Evolutionary conservation across 371 early-diverging fungal species (phyloP).

Genomic region (Syncephalastrum racemosum): DNA sequence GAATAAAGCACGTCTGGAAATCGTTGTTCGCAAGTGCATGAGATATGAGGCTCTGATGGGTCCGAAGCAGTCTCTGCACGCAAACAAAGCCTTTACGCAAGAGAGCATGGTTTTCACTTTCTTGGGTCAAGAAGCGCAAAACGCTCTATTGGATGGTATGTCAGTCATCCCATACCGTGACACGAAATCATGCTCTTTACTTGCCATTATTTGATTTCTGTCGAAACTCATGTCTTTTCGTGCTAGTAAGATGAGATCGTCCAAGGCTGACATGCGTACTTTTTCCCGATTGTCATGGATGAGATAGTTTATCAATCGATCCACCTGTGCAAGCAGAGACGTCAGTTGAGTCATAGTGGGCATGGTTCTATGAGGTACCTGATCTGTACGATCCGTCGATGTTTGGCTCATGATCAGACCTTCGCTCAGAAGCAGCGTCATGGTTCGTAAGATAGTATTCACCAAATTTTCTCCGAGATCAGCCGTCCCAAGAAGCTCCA

Average conservation of each 20-base stretch:
- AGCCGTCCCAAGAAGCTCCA: conserved; percentile 40
- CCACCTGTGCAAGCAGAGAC: conserved; percentile 21
- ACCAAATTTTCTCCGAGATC: conserved; percentile 38
- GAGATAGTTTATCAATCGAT: conserved; percentile 35
- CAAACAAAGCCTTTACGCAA: conserved; percentile 2
- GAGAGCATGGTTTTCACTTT: background rate
- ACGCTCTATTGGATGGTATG: background rate
- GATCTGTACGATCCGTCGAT: conserved; percentile 3
- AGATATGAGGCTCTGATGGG: too few relatives aligned
- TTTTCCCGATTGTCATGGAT: conserved; percentile 30
- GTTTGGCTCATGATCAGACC: conserved; percentile 18
- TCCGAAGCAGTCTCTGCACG: background rate
- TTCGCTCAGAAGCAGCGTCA: conserved; percentile 48
- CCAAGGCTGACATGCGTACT: conserved; percentile 25
- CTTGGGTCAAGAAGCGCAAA: background rate
- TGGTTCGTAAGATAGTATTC: conserved; percentile 43
- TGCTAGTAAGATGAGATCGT: conserved; percentile 33
- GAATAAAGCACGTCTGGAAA: too few relatives aligned
- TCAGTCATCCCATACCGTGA: background rate
- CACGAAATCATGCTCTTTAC: background rate
- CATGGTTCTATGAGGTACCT: background rate
- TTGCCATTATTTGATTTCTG: conserved; percentile 27
- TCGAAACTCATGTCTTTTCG: conserved; percentile 34
- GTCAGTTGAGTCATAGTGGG: conserved; percentile 1
- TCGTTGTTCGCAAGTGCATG: too few relatives aligned